Evolutionary conservation across 805 yeast species (phyloP), one percentile per base, ranked within the genome.

Genomic region (Yamadazyma takamatsuzukensis): DNA sequence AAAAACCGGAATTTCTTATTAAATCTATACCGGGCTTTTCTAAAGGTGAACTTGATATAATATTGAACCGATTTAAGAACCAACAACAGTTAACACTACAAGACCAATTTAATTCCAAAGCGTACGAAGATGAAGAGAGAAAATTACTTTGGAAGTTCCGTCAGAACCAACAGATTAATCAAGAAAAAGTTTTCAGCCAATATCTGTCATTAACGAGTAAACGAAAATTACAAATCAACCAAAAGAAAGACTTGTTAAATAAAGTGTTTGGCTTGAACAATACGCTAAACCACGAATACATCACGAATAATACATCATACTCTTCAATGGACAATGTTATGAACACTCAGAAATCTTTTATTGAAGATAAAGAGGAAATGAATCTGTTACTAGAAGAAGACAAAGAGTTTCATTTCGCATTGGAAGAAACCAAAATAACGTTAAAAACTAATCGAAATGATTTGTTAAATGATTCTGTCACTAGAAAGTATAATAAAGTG

Each of bases 301-400:
- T 61, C 37, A 65, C 70, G 30, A 65, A 65, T 43, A 65, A 65
- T 45, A 52, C 68, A 12, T 46, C 59, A 8, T 61, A 65, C 43
- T 56, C 66, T 4, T 47, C 68, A 4, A 34, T 59, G 7, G 70
- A 65, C 36, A 63, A 59, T 39, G 47, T 50, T 8, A 44, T 57
- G 37, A 65, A 53, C 35, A 54, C 62, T 2, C 65, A 59, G 31
- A 64, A 58, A 40, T 54, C 65, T 4, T 60, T 59, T 29, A 64
- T 61, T 29, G 71, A 65, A 39, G 71, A 66, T 37, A 61, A 63
- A 31, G 65, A 61, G 28, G 72, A 65, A 34, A 61, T 66, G 7
- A 36, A 44, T 21, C 41, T 40, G 16, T 43, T 65, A 5, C 27
- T 64, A 13, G 55, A 52, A 6, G 66, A 63, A 30, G 69, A 65